Percentiles rank a stretch among this genome's conserved stretches.
These are phyloP conservation scores for Axilococcus clingmanii DNA, from an alignment of 139 green algal species.

Conservation along the genomic window DNA sequence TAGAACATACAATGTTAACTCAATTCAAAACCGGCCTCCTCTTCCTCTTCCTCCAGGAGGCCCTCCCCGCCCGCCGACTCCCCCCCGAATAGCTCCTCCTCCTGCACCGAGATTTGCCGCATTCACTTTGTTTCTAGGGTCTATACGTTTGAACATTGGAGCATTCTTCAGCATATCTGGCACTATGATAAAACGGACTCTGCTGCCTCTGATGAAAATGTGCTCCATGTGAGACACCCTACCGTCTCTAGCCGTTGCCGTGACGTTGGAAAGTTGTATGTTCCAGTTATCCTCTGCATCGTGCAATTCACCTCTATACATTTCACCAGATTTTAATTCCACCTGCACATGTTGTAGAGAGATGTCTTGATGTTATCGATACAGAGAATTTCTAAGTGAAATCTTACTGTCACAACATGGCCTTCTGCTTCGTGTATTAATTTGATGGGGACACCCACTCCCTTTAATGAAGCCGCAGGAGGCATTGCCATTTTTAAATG, in stretches of 20 bases:
- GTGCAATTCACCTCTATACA: slow-evolving; percentile 85
- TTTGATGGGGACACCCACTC: slow-evolving; percentile 82
- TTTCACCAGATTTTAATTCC: slow-evolving; percentile 94
- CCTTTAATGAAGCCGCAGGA: slow-evolving; percentile 24
- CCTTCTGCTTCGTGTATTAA: slow-evolving; percentile 96
- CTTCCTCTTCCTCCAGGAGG: too few relatives aligned
- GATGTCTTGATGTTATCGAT: too few relatives aligned
- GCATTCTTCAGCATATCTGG: slow-evolving; percentile 99
- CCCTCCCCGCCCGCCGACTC: not conserved
- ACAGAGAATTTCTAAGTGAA: too few relatives aligned
- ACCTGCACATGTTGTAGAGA: slow-evolving; percentile 50
- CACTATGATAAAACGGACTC: slow-evolving; percentile 88
- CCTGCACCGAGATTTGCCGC: slow-evolving; percentile 11
- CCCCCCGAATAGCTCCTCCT: not conserved
- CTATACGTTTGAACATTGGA: slow-evolving; percentile 99
- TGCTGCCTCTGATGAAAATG: slow-evolving; percentile 76
- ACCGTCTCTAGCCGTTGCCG: slow-evolving; percentile 58
- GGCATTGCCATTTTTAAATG: slow-evolving; percentile 3
- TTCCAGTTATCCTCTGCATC: slow-evolving; percentile 99
- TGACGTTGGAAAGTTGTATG: slow-evolving; percentile 88
- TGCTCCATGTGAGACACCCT: slow-evolving; percentile 61
- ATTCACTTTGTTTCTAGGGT: slow-evolving; percentile 77
- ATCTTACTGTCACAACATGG: slow-evolving; percentile 82
- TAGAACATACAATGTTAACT: too few relatives aligned
- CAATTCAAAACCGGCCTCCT: too few relatives aligned